Base-by-base conservation (phyloP, 2,329 filamentous ascomycete genomes). In the Neopestalotiopsis clavispora region DNA sequence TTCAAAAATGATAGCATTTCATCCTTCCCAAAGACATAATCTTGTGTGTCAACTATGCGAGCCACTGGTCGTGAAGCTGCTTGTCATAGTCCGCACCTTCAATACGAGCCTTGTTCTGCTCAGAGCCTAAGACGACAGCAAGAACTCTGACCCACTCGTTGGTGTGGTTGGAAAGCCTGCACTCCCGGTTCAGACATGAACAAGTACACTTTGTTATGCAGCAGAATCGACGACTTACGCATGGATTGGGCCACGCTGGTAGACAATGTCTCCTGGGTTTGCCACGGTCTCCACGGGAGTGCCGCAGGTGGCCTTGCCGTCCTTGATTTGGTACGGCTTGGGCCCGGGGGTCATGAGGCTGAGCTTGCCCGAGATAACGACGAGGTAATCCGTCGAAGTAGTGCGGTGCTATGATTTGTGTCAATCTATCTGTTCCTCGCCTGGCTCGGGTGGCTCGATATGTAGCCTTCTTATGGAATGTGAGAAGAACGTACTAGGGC, bases 161-260 rank as follows among this genome's bases (percentile, higher is more conserved):
- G 28, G 74, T 76, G 58, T 72, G 75, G 42, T 78, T 78, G 20
- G 75, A 76, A 20, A 75, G 69, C 42, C 75, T 78, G 64, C 61
- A 52, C 6, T 13, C n/a, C 14, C 40, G 20, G 12, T 40, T 62
- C 65, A 42, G 42, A 60, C 42, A 65, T 38, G 34, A 52, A 12
- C 28, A 28, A 28, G 23, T 28, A 28, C 23, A 28, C 23, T 28
- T 28, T 28, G 23, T 28, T 28, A 28, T 28, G 23, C 23, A 28
- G 23, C 23, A 4, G 23, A 28, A 28, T 28, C 23, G 23, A 28
- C 23, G 45, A 77, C 78, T 78, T 74, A 79, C 78, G 75, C 74
- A 68, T 80, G 77, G 72, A 78, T 75, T 14, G 73, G 74, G 4
- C 77, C 76, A 23, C 78, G 73, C 69, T 78, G 74, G 45, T 74